phyloP scores from a whole-genome alignment of 2,329 filamentous ascomycete genomes.

The Colletotrichum agaves region DNA sequence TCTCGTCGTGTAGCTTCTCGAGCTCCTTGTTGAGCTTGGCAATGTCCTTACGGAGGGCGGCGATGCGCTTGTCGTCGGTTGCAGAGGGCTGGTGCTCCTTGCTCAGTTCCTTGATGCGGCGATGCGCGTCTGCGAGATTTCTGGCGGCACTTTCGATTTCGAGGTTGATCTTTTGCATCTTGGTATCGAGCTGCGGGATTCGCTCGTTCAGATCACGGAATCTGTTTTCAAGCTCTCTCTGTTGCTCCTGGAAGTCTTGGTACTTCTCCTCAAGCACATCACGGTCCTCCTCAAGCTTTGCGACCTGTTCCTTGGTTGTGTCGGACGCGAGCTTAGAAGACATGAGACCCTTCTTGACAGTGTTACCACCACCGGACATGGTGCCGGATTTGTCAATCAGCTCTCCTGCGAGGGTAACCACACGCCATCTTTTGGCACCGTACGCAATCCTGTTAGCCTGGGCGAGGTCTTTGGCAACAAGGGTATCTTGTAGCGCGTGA shows the following conservation, averaged over 20 bases:
- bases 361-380: conserved; percentile 96
- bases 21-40: conserved; percentile 80
- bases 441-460: conserved; percentile 98
- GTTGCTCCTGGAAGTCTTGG: conserved; percentile 84
- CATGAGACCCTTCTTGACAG: conserved; percentile 93
- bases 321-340: conserved; percentile 94
- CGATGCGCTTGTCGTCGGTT: conserved; percentile 79
- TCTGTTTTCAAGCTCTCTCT: conserved; percentile 79
- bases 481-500: conserved; percentile 92
- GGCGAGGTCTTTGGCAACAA: conserved; percentile 91
- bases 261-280: conserved; percentile 87
- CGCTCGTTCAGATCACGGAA: conserved; percentile 79
- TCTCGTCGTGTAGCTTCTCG: conserved; percentile 82
- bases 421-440: conserved; percentile 91
- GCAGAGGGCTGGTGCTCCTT: conserved; percentile 85
- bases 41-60: conserved; percentile 81
- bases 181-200: conserved; percentile 87
- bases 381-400: conserved; percentile 98
- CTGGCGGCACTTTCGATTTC: conserved; percentile 88
- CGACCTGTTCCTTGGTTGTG: conserved; percentile 86
- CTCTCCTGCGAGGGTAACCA: conserved; percentile 94
- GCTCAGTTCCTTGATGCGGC: conserved; percentile 85
- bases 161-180: conserved; percentile 88
- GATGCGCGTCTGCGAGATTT: conserved; percentile 85
- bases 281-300: conserved; percentile 86